Evolutionary conservation across 306 rosid species (phyloP).

Genomic region (Lotus japonicus): DNA sequence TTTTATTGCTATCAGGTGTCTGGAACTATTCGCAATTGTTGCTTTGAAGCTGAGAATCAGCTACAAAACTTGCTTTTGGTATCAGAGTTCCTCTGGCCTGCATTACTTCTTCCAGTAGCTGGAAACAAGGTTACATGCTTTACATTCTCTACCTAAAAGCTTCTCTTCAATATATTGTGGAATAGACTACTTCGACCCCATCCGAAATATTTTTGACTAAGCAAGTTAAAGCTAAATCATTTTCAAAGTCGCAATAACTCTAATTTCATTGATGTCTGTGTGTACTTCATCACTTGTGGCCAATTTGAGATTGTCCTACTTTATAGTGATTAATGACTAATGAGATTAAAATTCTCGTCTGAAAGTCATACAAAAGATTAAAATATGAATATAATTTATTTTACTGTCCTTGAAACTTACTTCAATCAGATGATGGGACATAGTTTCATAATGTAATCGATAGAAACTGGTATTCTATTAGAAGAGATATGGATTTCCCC

Average conservation of each 20-base stretch:
- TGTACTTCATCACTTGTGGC: background rate
- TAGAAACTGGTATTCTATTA: too few relatives aligned
- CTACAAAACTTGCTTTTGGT: constrained; percentile 79
- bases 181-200: background rate
- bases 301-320: background rate
- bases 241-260: background rate
- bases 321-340: too few relatives aligned
- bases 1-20: constrained; percentile 49
- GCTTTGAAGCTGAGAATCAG: constrained; percentile 84
- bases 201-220: background rate
- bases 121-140: constrained; percentile 64
- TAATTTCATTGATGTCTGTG: constrained; percentile 2
- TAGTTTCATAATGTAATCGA: background rate
- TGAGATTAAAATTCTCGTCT: background rate
- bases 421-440: background rate
- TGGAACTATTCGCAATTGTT: constrained; percentile 93
- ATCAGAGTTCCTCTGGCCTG: constrained; percentile 98
- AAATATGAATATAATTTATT: background rate
- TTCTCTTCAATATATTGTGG: constrained; percentile 14
- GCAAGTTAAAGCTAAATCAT: background rate
- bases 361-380: background rate
- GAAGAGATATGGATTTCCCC: too few relatives aligned
- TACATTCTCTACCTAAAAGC: constrained; percentile 17
- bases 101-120: constrained; percentile 92
- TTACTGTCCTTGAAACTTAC: background rate